Percentiles rank a stretch among this genome's conserved stretches.
Evolutionary conservation across 257 asterid species (phyloP).

Genomic region (Jaltomata sinuosa): DNA sequence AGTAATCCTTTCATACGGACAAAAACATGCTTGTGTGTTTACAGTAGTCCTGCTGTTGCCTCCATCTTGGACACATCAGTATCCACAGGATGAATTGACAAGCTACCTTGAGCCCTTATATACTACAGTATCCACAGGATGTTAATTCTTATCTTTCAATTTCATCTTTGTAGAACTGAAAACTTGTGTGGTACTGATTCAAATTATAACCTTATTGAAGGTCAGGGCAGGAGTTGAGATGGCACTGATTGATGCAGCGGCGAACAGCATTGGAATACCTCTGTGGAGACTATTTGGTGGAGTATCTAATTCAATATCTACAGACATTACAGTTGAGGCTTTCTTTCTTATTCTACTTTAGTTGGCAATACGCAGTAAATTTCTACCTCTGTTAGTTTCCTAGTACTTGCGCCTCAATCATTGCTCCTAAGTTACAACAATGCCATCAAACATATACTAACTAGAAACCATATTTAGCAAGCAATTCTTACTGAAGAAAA

Average conservation of each 20-base stretch:
- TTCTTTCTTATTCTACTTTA: neutral
- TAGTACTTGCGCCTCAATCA: neutral
- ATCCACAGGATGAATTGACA: neutral
- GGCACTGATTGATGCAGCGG: constrained; percentile 92
- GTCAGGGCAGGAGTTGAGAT: constrained; percentile 94
- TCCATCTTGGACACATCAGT: neutral
- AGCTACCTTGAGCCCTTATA: neutral
- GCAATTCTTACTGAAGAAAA: neutral
- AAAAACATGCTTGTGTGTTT: neutral
- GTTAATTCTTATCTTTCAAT: neutral
- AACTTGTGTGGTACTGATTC: constrained; percentile 9
- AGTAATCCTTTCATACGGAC: neutral
- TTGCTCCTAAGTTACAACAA: neutral
- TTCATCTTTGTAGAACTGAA: neutral
- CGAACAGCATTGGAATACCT: constrained; percentile 73
- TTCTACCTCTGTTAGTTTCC: neutral
- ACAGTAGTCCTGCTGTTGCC: neutral
- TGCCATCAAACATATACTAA: neutral
- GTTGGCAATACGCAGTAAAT: neutral
- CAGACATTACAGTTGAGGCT: constrained; percentile 68
- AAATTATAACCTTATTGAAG: constrained; percentile 38
- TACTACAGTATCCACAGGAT: too few relatives aligned
- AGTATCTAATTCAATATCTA: constrained; percentile 55
- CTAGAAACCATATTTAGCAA: neutral
- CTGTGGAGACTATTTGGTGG: constrained; percentile 91